phyloP scores from a whole-genome alignment of 768 basidiomycete species.

The Agaricus subrufescens region DNA sequence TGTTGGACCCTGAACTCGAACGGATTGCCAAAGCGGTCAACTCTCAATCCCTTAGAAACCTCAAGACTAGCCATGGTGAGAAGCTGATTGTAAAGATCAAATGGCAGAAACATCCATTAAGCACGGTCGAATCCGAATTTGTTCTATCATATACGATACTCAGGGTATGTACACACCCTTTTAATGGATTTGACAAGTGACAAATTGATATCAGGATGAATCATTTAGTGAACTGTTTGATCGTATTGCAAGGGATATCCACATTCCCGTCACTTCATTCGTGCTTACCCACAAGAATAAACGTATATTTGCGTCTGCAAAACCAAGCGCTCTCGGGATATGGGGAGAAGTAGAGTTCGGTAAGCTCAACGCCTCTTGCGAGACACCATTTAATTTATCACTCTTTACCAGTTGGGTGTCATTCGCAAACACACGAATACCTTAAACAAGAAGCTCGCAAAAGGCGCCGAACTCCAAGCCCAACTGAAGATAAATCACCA shows the following conservation, averaged over 20 bases:
- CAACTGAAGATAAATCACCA: constrained; percentile 6
- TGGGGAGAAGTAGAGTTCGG: constrained; percentile 68
- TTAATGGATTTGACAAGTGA: not conserved
- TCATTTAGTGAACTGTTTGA: constrained; percentile 63
- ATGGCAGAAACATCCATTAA: constrained; percentile 64
- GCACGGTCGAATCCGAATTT: constrained; percentile 31
- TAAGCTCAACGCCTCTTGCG: constrained; percentile 23
- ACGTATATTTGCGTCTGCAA: constrained; percentile 65
- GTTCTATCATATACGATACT: constrained; percentile 53
- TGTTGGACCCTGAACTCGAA: constrained; percentile 59
- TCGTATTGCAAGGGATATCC: constrained; percentile 56
- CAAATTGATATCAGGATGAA: constrained; percentile 43
- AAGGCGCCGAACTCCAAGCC: constrained; percentile 1
- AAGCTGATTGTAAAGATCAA: constrained; percentile 50
- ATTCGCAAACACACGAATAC: constrained; percentile 59
- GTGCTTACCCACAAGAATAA: constrained; percentile 58
- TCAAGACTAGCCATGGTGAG: constrained; percentile 23
- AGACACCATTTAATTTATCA: not conserved
- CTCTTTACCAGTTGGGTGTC: constrained; percentile 53
- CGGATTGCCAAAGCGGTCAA: constrained; percentile 41
- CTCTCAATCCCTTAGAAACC: constrained; percentile 22
- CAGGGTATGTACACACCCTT: constrained; percentile 37
- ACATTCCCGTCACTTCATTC: constrained; percentile 44
- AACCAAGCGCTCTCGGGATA: constrained; percentile 59
- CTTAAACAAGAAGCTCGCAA: constrained; percentile 33